These are phyloP conservation scores for Trichoderma koningii DNA, from an alignment of 2,329 filamentous ascomycete genomes.

Conservation along the genomic window DNA sequence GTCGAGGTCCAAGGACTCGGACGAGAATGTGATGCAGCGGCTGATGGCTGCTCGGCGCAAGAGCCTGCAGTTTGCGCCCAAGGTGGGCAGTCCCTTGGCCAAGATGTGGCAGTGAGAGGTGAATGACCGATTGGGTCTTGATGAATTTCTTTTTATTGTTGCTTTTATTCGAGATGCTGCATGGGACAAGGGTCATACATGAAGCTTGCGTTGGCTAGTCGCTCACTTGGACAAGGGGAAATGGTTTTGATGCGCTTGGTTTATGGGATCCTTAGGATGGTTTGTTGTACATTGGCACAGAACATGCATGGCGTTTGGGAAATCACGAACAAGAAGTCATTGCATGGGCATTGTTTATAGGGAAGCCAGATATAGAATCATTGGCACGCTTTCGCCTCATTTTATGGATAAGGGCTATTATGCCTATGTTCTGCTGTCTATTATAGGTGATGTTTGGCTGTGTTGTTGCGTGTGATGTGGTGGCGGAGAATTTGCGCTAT, in stretches of 20 bases:
- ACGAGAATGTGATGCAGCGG: constrained; percentile 60
- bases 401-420: constrained; percentile 2
- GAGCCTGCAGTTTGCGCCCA: constrained; percentile 76
- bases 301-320: constrained; percentile 1
- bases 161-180: not conserved
- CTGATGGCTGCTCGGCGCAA: constrained; percentile 73
- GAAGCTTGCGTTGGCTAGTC: constrained; percentile 19
- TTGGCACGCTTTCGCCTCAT: constrained; percentile 7
- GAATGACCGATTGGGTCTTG: not conserved
- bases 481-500: no score
- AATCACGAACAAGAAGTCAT: constrained; percentile 1
- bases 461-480: not conserved
- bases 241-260: not conserved
- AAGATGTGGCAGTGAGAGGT: constrained; percentile 49
- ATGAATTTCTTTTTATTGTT: not conserved
- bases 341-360: constrained; percentile 20
- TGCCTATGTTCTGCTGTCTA: not conserved
- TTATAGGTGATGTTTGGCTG: not conserved
- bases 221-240: constrained; percentile 21
- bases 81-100: constrained; percentile 70
- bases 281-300: constrained; percentile 1
- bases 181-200: not conserved
- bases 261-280: constrained; percentile 1
- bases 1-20: constrained; percentile 56
- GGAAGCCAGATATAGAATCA: constrained; percentile 5